phyloP scores from a whole-genome alignment of 2,329 filamentous ascomycete species.

The Zalaria obscura region DNA sequence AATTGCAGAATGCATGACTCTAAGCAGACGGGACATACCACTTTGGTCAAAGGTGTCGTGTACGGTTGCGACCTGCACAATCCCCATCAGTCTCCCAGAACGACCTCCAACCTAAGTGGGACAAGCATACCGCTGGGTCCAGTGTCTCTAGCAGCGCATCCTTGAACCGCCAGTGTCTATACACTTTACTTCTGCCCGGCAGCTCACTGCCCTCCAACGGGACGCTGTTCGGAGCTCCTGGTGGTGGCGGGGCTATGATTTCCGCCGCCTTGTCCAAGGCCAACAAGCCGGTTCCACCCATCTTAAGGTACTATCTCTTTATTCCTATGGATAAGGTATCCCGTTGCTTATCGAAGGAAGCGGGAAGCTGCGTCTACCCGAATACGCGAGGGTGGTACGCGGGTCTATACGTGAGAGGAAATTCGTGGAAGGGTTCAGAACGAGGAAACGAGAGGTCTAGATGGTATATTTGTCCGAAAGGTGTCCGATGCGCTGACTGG shows the following conservation, averaged over 20 bases:
- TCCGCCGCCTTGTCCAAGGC: constrained; percentile 24
- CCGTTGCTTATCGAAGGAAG: too few relatives aligned
- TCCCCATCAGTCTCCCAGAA: constrained; percentile 1
- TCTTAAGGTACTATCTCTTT: too few relatives aligned
- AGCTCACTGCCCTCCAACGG: constrained; percentile 60
- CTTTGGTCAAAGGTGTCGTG: constrained; percentile 70
- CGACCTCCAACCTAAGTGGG: constrained; percentile 1
- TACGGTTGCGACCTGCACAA: constrained; percentile 44
- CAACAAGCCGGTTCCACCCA: not conserved
- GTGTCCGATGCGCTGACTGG: too few relatives aligned
- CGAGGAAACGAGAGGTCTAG: too few relatives aligned
- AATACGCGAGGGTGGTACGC: too few relatives aligned
- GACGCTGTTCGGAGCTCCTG: constrained; percentile 65
- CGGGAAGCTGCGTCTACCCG: too few relatives aligned
- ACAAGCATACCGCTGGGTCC: constrained; percentile 39
- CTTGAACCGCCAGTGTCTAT: constrained; percentile 68
- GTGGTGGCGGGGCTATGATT: constrained; percentile 49
- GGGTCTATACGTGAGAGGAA: too few relatives aligned
- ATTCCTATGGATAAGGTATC: too few relatives aligned
- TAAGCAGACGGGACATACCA: constrained; percentile 19
- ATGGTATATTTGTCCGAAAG: too few relatives aligned
- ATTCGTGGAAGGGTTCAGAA: too few relatives aligned
- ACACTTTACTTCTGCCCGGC: constrained; percentile 60
- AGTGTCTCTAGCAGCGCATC: constrained; percentile 59
- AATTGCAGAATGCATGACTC: not conserved